Conservation (phyloP, 2,329 filamentous ascomycete species). For the Penicillium decumbens region DNA sequence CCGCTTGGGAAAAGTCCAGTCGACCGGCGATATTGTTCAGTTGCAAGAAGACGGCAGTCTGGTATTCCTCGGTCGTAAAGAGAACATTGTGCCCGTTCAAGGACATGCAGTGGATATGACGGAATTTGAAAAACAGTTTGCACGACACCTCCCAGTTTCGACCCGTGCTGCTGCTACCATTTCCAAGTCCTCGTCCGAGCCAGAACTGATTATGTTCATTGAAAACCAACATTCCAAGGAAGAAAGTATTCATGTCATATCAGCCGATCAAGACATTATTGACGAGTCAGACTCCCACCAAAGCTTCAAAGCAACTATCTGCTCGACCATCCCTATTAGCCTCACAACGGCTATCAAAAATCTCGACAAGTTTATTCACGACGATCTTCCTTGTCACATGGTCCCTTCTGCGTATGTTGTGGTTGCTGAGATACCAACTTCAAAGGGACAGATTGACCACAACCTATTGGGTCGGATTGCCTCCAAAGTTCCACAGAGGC, state of each 20-base stretch:
- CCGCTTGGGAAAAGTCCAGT: conserved; percentile 28
- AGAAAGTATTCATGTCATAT: conserved; percentile 26
- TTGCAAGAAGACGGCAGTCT: conserved; percentile 28
- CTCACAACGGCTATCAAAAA: conserved; percentile 38
- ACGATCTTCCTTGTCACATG: conserved; percentile 46
- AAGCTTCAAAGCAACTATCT: conserved; percentile 13
- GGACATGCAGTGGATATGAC: conserved; percentile 40
- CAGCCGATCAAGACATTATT: conserved; percentile 22
- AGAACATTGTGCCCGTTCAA: conserved; percentile 30
- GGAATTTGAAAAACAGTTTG: conserved; percentile 40
- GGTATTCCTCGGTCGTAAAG: conserved; percentile 33
- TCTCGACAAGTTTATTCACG: conserved; percentile 42
- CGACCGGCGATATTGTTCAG: conserved; percentile 33
- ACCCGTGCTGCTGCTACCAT: conserved; percentile 30
- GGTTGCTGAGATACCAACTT: conserved; percentile 36
- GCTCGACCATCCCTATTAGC: conserved; percentile 25
- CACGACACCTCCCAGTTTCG: conserved; percentile 31
- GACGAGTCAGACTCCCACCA: conserved; percentile 9
- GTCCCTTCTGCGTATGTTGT: conserved; percentile 43
- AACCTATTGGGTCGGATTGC: conserved; percentile 29
- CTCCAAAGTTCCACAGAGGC: conserved; percentile 21
- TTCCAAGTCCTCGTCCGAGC: conserved; percentile 18
- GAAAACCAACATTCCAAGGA: conserved; percentile 27
- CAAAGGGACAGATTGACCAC: conserved; percentile 29
- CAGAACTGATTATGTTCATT: conserved; percentile 31